Conservation (phyloP, 805 yeast genomes). For the Candida hispaniensis region DNA sequence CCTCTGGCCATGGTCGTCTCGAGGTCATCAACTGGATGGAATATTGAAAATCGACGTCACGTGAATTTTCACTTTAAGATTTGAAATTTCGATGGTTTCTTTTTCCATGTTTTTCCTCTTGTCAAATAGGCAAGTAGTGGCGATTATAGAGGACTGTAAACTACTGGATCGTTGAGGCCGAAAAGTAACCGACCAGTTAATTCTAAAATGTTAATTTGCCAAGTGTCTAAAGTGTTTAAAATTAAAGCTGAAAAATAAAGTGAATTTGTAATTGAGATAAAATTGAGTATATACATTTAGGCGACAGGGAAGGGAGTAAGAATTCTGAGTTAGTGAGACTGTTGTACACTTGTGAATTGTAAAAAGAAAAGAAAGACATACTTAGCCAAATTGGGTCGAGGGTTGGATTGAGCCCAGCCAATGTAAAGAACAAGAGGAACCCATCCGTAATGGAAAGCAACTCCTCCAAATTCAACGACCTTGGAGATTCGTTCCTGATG, state of each 20-base stretch:
- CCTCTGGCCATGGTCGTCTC: conserved; percentile 17
- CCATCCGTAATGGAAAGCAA: conserved; percentile 92
- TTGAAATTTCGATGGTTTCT: too few species aligned
- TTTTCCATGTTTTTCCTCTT: too few species aligned
- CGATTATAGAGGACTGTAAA: too few species aligned
- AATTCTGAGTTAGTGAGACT: conserved; percentile 31
- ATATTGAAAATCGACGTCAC: background rate
- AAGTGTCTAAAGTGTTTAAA: too few species aligned
- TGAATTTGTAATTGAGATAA: background rate
- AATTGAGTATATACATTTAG: too few species aligned
- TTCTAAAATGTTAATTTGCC: too few species aligned
- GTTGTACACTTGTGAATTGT: conserved; percentile 9
- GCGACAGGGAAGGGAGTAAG: conserved; percentile 74
- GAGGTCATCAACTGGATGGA: too few species aligned
- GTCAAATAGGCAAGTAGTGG: too few species aligned
- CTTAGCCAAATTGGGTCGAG: conserved; percentile 71
- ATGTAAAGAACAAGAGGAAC: conserved; percentile 88
- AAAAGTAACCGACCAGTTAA: too few species aligned
- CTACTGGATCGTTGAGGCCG: too few species aligned
- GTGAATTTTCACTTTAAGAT: too few species aligned
- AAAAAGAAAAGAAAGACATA: conserved; percentile 16
- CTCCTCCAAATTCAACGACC: conserved; percentile 71
- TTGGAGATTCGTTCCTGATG: conserved; percentile 88
- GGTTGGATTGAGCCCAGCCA: conserved; percentile 74
- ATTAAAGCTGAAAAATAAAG: background rate